Conservation (phyloP, 257 asterid species). For the Fraxinus anomala region DNA sequence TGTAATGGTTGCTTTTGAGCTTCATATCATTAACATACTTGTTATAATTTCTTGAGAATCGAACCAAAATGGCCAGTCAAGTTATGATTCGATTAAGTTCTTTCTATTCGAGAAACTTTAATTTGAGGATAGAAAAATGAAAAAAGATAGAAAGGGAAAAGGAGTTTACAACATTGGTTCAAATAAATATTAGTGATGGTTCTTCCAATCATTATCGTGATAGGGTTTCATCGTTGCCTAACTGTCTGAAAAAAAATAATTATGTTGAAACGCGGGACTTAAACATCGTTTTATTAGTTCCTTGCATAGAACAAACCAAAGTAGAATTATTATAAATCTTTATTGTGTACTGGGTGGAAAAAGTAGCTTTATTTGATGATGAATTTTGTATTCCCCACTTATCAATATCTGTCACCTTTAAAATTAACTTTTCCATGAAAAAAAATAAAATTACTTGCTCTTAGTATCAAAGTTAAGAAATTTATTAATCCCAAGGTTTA, state of each 20-base stretch:
- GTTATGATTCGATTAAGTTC: not conserved
- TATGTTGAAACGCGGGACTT: not conserved
- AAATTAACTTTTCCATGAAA: not conserved
- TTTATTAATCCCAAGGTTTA: too few species aligned
- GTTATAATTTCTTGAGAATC: too few species aligned
- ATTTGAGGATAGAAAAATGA: not conserved
- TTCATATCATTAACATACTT: too few species aligned
- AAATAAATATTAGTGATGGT: not conserved
- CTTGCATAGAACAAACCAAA: too few species aligned
- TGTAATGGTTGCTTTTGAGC: too few species aligned
- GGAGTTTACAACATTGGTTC: not conserved
- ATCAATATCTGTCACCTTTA: not conserved
- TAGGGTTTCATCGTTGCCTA: not conserved
- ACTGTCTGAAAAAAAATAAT: not conserved
- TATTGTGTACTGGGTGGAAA: not conserved
- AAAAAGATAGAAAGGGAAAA: not conserved
- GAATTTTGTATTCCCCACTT: not conserved
- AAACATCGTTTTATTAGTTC: too few species aligned
- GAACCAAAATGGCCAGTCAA: too few species aligned
- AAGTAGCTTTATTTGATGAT: not conserved
- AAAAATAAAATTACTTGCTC: too few species aligned
- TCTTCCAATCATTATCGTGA: not conserved
- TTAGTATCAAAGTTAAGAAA: too few species aligned
- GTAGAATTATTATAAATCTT: too few species aligned
- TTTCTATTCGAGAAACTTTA: not conserved